phyloP scores from a whole-genome alignment of 2,329 filamentous ascomycete species.

The Paradendryphiella salina region DNA sequence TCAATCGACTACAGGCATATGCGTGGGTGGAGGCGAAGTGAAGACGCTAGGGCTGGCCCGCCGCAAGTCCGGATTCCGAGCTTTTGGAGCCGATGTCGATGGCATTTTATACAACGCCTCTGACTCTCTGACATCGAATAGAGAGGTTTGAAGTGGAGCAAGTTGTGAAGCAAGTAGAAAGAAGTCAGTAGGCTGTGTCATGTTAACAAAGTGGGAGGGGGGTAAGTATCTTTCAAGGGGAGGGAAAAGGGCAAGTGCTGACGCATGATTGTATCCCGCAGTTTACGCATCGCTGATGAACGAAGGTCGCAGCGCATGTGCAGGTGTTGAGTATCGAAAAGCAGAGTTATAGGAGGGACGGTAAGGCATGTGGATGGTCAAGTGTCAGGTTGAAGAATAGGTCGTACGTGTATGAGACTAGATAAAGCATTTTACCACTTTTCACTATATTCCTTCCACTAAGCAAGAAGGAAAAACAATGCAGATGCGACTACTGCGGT shows the following conservation, averaged over 20 bases:
- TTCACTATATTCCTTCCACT: not conserved
- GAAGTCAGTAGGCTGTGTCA: too few species aligned
- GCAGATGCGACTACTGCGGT: conserved; percentile 4
- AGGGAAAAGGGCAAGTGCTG: not conserved
- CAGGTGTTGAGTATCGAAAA: conserved; percentile 7
- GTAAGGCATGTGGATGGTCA: conserved; percentile 6
- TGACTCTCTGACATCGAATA: not conserved
- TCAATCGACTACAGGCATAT: not conserved
- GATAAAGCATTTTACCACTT: conserved; percentile 4
- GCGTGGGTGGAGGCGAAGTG: conserved; percentile 6
- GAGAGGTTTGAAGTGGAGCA: not conserved
- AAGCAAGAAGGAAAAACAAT: not conserved
- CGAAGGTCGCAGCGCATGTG: not conserved
- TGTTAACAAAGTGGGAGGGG: too few species aligned
- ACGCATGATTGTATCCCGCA: not conserved
- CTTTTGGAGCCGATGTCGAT: conserved; percentile 14
- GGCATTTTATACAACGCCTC: not conserved
- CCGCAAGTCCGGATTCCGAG: conserved; percentile 18
- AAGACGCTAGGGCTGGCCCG: conserved; percentile 5
- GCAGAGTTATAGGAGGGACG: conserved; percentile 7
- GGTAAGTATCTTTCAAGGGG: too few species aligned
- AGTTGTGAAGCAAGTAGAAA: too few species aligned
- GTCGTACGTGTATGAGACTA: conserved; percentile 9
- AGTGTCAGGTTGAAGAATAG: conserved; percentile 11
- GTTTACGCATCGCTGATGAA: not conserved